A percentile compares a stretch with the other conserved stretches of the same genome.
Evolutionary conservation across 805 yeast species (phyloP).

Genomic region (Saccharomycopsis sp.): DNA sequence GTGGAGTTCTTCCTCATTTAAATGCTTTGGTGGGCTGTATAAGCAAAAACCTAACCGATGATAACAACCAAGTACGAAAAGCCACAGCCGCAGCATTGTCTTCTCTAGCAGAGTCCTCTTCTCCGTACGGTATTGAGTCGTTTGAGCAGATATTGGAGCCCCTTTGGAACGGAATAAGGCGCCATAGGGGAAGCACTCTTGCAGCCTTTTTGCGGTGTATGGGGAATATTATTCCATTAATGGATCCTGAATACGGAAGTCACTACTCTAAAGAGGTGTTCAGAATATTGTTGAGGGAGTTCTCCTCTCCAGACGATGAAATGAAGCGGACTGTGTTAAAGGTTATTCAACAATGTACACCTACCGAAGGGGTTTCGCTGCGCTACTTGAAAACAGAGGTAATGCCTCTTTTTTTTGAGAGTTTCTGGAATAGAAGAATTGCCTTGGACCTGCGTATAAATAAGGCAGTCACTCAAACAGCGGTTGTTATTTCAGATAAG

Average conservation of each 20-base stretch:
- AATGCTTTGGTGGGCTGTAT: slow-evolving; percentile 58
- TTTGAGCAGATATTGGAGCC: slow-evolving; percentile 72
- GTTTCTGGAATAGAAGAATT: slow-evolving; percentile 77
- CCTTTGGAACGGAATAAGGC: slow-evolving; percentile 70
- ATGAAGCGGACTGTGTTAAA: slow-evolving; percentile 69
- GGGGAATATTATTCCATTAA: slow-evolving; percentile 75
- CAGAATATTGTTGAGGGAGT: slow-evolving; percentile 61
- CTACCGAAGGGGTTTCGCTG: slow-evolving; percentile 46
- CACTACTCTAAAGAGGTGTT: slow-evolving; percentile 73
- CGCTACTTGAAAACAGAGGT: slow-evolving; percentile 45
- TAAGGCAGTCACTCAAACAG: slow-evolving; percentile 63
- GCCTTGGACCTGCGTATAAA: slow-evolving; percentile 60
- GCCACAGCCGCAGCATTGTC: slow-evolving; percentile 68
- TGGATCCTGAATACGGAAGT: slow-evolving; percentile 76
- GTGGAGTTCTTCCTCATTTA: slow-evolving; percentile 69
- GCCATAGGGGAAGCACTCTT: slow-evolving; percentile 69
- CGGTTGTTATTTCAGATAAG: slow-evolving; percentile 57
- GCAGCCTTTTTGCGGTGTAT: slow-evolving; percentile 73
- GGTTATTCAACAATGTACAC: slow-evolving; percentile 57
- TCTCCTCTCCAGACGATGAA: slow-evolving; percentile 78
- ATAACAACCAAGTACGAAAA: slow-evolving; percentile 57
- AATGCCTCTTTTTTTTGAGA: slow-evolving; percentile 53
- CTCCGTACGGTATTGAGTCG: slow-evolving; percentile 86
- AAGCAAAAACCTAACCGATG: slow-evolving; percentile 54
- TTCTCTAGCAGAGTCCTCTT: slow-evolving; percentile 70